Base-by-base conservation (phyloP, 371 early-diverging fungal genomes). In the Syncephalastrum racemosum region DNA sequence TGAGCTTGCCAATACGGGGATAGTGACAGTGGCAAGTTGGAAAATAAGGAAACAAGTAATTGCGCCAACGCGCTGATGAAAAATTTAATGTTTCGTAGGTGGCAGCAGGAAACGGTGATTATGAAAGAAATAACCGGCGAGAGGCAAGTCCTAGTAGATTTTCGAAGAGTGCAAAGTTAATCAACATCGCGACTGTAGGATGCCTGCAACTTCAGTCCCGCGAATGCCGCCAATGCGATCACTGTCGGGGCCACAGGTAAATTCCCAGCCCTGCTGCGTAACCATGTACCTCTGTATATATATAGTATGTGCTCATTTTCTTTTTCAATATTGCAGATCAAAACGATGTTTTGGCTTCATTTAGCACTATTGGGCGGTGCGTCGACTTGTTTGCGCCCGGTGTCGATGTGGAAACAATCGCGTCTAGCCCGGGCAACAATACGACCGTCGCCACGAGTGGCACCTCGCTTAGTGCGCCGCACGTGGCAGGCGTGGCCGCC, bases 341-440 rank as follows among this genome's bases (percentile, higher is more conserved):
- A 20, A 59, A 63, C 10, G 90, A 92, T 60, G 67, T 63, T 8
- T 57, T 83, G 40, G 88, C 93, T 2, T 48, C 62, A 16, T 95
- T 91, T 60, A 86, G 84, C 36, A 93, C 93, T 70, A 74, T 59
- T 47, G 96, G 96, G 3, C 50, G 50, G 12, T 95, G 94, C 59
- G 87, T 91, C 19, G 69, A 85, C 55, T 59, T 85, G 10, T 83
- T 79, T 50, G 86, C 85, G 8, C 89, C 90, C 23, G 90, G 88
- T 12, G 77, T 52, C 2, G 48, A 36, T 18, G 39, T 64, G 3
- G 23, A 25, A 10, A 54, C 64, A 4, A 54, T 53, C 7, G 22
- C 31, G 10, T 10, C 14, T 10, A 18, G 24, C 8, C 25, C 14
- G 3, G 7, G 41, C 4, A 54, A 53, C 22, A 22, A 39, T 4